Base-by-base conservation (phyloP, 176 grass and related monocot genomes). In the Rhipidocladum racemiflorum region DNA sequence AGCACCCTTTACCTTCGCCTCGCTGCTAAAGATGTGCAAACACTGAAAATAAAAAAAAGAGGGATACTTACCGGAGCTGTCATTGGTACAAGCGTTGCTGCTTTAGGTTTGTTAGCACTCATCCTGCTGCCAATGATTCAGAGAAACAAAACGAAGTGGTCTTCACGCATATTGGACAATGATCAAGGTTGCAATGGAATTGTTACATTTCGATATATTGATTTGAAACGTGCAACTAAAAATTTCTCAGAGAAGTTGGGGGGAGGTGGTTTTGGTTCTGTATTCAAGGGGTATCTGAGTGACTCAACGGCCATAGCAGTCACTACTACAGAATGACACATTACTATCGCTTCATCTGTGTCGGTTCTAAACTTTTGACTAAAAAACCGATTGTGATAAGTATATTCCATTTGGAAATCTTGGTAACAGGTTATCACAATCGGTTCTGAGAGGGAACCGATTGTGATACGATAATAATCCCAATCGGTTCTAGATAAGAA, bases 251-350 rank as follows among this genome's bases (percentile, higher is more conserved):
- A n/a, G n/a, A n/a, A n/a, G n/a, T n/a, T n/a, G n/a, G n/a, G n/a
- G n/a, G n/a, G n/a, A n/a, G n/a, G 90, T 24, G 61, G 78, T 14
- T 92, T 92, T 38, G 90, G 90, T 23, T 74, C 20, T 48, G 86
- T 92, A 6, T 89, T 86, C 56, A 92, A 68, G 17, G 86, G 90
- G 16, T 34, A 38, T 10, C 50, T 88, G 17, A 21, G 17, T 17
- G 51, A 79, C 69, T 86, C 73, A 1, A 74, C 67, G 18, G 10
- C n/a, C 20, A 74, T 91, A 9, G 90, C 83, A 0, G 86, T 91
- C n/a, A n/a, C n/a, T n/a, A n/a, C n/a, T n/a, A n/a, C n/a, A n/a
- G n/a, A n/a, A n/a, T n/a, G n/a, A n/a, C n/a, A n/a, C n/a, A n/a
- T n/a, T n/a, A n/a, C n/a, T n/a, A n/a, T n/a, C n/a, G n/a, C n/a